Evolutionary conservation across 495 filamentous ascomycete genomes (phyloP), one percentile per base, ranked within the genome.

Genomic region (Cercophora scortea): DNA sequence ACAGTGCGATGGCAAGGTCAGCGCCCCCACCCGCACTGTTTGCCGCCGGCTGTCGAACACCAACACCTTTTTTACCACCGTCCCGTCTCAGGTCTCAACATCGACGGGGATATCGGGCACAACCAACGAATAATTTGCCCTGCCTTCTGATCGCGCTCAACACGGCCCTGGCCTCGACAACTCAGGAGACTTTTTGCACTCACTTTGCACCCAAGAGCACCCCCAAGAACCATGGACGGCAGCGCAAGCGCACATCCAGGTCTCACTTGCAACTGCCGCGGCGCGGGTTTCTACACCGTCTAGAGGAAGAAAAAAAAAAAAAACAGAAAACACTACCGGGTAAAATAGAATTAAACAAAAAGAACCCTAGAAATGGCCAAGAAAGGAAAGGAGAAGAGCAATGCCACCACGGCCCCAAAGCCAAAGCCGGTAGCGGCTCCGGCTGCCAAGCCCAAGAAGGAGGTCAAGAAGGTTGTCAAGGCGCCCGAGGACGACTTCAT

Each of bases 401-500:
- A 65, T 53, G 57, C 57, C 48, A 59, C 69, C 34, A 60, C 61
- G 47, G 49, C 55, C 43, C 50, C 56, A 40, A 39, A n/a, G 9
- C 43, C 43, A 2, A n/a, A 17, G 3, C 43, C 64, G 16, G 49
- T 59, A 45, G 50, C 63, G 36, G 47, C 67, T n/a, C 61, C 68
- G 44, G 50, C 63, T 41, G 58, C 58, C 15, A 55, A 51, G 16
- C 19, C 54, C 46, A 50, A 62, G 17, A 58, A 69, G 48, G 64
- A 62, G 19, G 40, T 49, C 55, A 71, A 72, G 57, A 60, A 72
- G 18, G 40, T 49, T 54, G 70, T 71, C 55, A 60, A 72, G 18
- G 40, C 52, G 6, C 71, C 71, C 33, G 83, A 84, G 47, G 77
- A 77, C 51, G 83, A 82, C 67, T 83, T 79, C 61, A 84, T 87